A percentile compares a stretch with the other conserved stretches of the same genome.
phyloP scores from a whole-genome alignment of 345 rosid genomes.

The Corchorus olitorius region DNA sequence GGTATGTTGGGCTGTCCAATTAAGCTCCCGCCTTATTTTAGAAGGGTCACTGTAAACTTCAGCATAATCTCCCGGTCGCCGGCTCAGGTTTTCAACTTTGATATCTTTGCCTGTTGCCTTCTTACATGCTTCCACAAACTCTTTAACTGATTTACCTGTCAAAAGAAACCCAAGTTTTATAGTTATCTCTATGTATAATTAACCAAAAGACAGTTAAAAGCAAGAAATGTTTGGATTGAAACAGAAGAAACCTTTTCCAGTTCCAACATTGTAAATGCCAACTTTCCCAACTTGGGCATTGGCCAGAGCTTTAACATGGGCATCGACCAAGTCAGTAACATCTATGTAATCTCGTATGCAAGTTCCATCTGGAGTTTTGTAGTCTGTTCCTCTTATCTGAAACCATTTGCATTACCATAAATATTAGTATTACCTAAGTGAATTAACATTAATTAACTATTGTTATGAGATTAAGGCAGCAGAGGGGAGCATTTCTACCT shows the following conservation, averaged over 20 bases:
- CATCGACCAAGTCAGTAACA: constrained; percentile 92
- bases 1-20: constrained; percentile 81
- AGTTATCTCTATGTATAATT: no score
- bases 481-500: constrained; percentile 46
- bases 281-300: constrained; percentile 67
- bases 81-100: constrained; percentile 69
- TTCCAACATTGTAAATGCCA: constrained; percentile 94
- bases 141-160: constrained; percentile 83
- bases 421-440: no score
- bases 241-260: constrained; percentile 43
- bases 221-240: no score
- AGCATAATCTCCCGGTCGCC: constrained; percentile 92
- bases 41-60: constrained; percentile 88
- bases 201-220: no score
- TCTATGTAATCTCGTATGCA: constrained; percentile 92
- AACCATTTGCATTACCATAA: neutral
- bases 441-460: no score
- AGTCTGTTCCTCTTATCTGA: constrained; percentile 93
- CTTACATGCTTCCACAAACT: constrained; percentile 94
- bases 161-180: no score
- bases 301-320: constrained; percentile 91
- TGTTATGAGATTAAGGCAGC: no score
- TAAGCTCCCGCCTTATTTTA: constrained; percentile 67
- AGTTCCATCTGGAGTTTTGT: constrained; percentile 83
- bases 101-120: constrained; percentile 74